Base-by-base conservation (phyloP, 352 stramenopile species). In the Aphanomyces stellatus region DNA sequence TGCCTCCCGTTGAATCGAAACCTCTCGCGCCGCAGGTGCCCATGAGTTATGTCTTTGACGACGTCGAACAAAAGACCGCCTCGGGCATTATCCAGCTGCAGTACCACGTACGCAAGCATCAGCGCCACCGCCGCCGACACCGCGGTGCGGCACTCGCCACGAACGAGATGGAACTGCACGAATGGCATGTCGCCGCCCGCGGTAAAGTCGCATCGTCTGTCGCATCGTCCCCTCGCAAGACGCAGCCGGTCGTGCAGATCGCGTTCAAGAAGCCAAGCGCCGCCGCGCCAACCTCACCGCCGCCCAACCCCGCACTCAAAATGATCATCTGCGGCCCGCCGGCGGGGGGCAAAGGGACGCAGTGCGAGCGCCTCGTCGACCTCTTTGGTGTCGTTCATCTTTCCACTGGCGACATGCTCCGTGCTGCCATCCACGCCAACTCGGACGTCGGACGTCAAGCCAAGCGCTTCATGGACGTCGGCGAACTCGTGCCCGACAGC, bases 281-380 rank as follows among this genome's bases (percentile, higher is more conserved):
- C 49, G 19, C n/a, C 49, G 19, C 25, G 49, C 30, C 49, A 24
- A 28, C 19, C 19, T 10, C 46, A 53, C 8, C 46, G 13, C 17
- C 46, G 25, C 19, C 7, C 17, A 22, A 57, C 8, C 25, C 22
- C 69, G 57, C 71, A 7, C 75, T 71, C 0, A 81, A 77, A 59
- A 64, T 86, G 37, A 59, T 86, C 35, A 79, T 90, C 30, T 72
- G 71, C 27, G 87, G 88, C 19, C 85, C 88, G 6, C 85, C 88
- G 28, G 95, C 93, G 17, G 88, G 88, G 27, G 96, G 96, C 65
- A 99, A 99, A 75, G 96, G 96, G 64, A 99, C 96, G 0, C 96
- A 99, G 65, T 95, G 93, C 72, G 87, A 97, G 74, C 69, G 87
- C 7, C 87, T 97, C 19, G 80, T 83, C 4, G 73, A 87, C 6